Conservation (phyloP, 1,284 basidiomycete species). For the Tylopilus sp. region DNA sequence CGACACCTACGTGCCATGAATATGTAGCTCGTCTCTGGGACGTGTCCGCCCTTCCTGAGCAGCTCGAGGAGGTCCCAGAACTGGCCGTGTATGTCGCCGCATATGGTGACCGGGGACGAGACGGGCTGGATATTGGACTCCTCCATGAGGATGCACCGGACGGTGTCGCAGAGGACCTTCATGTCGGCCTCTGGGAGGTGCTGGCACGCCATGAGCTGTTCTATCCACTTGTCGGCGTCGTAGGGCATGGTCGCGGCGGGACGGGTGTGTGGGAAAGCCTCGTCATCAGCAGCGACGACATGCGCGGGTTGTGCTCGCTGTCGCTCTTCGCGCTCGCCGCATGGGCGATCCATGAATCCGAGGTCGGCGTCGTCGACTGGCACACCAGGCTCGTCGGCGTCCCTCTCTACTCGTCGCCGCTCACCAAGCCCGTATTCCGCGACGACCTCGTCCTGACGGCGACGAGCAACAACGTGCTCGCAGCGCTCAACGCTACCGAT, state of each 20-base stretch:
- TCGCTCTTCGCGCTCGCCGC: slow-evolving; percentile 15
- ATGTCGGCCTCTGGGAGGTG: slow-evolving; percentile 91
- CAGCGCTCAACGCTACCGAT: slow-evolving; percentile 68
- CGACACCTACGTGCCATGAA: slow-evolving; percentile 84
- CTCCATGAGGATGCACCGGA: slow-evolving; percentile 85
- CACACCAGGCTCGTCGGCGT: slow-evolving; percentile 74
- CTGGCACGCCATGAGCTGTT: slow-evolving; percentile 79
- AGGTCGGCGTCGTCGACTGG: slow-evolving; percentile 87
- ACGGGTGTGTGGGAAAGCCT: slow-evolving; percentile 22
- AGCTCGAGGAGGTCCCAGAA: slow-evolving; percentile 96
- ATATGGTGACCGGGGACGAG: slow-evolving; percentile 87
- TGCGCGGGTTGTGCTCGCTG: slow-evolving; percentile 20
- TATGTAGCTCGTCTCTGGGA: slow-evolving; percentile 91
- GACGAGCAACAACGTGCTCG: slow-evolving; percentile 78
- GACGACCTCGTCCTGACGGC: slow-evolving; percentile 61
- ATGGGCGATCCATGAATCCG: slow-evolving; percentile 62
- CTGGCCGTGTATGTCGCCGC: slow-evolving; percentile 94
- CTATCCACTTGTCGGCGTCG: slow-evolving; percentile 73
- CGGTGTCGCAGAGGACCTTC: slow-evolving; percentile 85
- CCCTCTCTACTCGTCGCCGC: slow-evolving; percentile 50
- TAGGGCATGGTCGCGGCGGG: slow-evolving; percentile 31
- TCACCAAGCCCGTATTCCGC: slow-evolving; percentile 60
- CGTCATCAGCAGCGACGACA: slow-evolving; percentile 5
- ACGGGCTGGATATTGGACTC: slow-evolving; percentile 96
- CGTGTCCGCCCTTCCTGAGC: slow-evolving; percentile 83